Base-by-base conservation (phyloP, 352 stramenopile species). In the Phytophthora megakarya region DNA sequence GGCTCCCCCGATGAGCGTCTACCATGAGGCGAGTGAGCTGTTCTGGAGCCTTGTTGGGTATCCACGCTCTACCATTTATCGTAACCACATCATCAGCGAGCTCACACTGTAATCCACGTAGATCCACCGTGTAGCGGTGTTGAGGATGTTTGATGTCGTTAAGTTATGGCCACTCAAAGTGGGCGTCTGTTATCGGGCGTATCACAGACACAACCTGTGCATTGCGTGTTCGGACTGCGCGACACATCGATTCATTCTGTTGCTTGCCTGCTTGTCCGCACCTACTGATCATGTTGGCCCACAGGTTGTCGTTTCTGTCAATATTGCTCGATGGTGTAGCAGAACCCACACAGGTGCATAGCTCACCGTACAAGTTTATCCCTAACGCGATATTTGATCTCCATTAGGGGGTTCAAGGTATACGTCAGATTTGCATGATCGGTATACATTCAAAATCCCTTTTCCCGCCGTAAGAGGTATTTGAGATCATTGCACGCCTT, bases 261-360 rank as follows among this genome's bases (percentile, higher is more conserved):
- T 23, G 25, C 21, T 8, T 19, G 18, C 12, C n/a, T 46, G 45
- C 15, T 42, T 63, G 44, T 11, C n/a, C 62, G 61, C 62, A 74
- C 11, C 72, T 42, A 5, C 53, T 67, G 10, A 70, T 38, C 3
- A 79, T 38, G 30, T 80, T 64, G 0, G 53, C 72, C 57, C 65
- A 76, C 0, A 67, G 47, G 23, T 80, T 74, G 39, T 59, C 3
- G 8, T 1, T 42, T 4, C 67, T 67, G 10, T 53, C 43, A 35
- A 75, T 73, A 22, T n/a, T 79, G 66, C 15, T 71, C 33, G 48
- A 76, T 73, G 8, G 37, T 63, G 35, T 75, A 75, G 3, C 21
- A 16, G 3, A 63, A 30, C 2, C 45, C 51, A 12, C 33, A 43
- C 13, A 71, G 16, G 18, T 21, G 18, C 32, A 73, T 62, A 10